Percentiles rank a stretch among this genome's conserved stretches.
Evolutionary conservation across 441 rosid genomes (phyloP).

Genomic region (Populus hybrid): DNA sequence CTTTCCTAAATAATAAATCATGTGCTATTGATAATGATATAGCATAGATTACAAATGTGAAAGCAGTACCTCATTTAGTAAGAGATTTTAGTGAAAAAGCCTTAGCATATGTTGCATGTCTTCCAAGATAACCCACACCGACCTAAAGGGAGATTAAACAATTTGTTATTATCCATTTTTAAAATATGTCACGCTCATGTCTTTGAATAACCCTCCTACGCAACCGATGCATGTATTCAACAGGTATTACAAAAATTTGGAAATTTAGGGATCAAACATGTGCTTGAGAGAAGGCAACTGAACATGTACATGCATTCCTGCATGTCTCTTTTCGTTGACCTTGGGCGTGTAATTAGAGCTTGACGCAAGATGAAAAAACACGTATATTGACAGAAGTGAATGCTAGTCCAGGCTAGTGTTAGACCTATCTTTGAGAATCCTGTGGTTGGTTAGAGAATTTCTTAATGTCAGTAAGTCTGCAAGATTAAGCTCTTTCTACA

Average conservation of each 20-base stretch:
- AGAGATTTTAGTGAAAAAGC: no score
- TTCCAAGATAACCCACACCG: conserved; percentile 1
- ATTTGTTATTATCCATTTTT: no score
- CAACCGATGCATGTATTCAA: background rate
- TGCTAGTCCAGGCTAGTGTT: no score
- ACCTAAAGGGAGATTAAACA: background rate
- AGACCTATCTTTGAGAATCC: background rate
- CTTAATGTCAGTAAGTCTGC: background rate
- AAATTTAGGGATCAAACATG: background rate
- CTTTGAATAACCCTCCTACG: background rate
- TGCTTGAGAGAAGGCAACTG: background rate
- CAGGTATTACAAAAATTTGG: background rate
- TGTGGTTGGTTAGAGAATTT: background rate
- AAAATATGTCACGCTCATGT: background rate
- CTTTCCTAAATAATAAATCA: no score
- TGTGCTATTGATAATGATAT: no score
- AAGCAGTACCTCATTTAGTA: no score
- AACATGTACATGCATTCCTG: no score
- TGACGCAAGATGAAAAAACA: background rate
- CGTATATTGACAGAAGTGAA: background rate
- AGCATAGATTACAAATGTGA: no score
- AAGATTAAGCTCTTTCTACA: background rate
- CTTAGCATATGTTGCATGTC: no score
- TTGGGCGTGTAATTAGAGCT: background rate
- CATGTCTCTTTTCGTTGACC: no score